Evolutionary conservation across 352 stramenopile genomes (phyloP).

Genomic region (Halophytophthora polymorphica): DNA sequence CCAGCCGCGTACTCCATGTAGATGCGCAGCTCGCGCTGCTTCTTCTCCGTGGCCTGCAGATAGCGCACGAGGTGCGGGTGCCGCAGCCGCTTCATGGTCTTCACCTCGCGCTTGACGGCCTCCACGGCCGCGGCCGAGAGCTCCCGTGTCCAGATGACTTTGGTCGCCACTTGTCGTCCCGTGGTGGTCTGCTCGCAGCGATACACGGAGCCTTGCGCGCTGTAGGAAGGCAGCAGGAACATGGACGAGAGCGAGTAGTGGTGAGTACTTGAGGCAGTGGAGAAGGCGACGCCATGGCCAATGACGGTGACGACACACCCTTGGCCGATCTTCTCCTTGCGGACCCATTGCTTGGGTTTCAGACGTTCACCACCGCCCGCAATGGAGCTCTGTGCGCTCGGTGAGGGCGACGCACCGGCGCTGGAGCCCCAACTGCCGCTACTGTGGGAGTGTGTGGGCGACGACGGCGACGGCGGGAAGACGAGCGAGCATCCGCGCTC

Average conservation of each 20-base stretch:
- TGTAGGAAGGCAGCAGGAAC: constrained; percentile 6
- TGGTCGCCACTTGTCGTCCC: constrained; percentile 54
- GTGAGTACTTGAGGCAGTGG: background rate
- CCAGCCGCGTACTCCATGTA: constrained; percentile 88
- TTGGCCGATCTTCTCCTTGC: constrained; percentile 82
- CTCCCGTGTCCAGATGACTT: constrained; percentile 64
- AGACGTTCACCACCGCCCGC: constrained; percentile 3
- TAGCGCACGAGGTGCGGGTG: constrained; percentile 68
- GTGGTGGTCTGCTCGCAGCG: constrained; percentile 57
- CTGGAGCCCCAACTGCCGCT: constrained; percentile 18
- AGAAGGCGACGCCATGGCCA: background rate
- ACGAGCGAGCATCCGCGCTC: constrained; percentile 26
- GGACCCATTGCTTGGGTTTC: constrained; percentile 37
- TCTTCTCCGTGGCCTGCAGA: constrained; percentile 59
- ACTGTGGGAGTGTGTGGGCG: constrained; percentile 29
- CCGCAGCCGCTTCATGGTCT: constrained; percentile 60
- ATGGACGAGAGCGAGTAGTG: constrained; percentile 1
- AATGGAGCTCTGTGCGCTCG: constrained; percentile 15
- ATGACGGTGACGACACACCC: constrained; percentile 29
- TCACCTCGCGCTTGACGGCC: constrained; percentile 60
- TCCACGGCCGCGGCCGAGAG: constrained; percentile 47
- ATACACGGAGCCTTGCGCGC: constrained; percentile 72
- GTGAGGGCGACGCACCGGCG: constrained; percentile 17
- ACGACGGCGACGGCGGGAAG: constrained; percentile 22
- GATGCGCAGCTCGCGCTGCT: constrained; percentile 60